These are phyloP conservation scores for Herpotrichia juniperi DNA, from an alignment of 2,329 filamentous ascomycete genomes.

Conservation along the genomic window DNA sequence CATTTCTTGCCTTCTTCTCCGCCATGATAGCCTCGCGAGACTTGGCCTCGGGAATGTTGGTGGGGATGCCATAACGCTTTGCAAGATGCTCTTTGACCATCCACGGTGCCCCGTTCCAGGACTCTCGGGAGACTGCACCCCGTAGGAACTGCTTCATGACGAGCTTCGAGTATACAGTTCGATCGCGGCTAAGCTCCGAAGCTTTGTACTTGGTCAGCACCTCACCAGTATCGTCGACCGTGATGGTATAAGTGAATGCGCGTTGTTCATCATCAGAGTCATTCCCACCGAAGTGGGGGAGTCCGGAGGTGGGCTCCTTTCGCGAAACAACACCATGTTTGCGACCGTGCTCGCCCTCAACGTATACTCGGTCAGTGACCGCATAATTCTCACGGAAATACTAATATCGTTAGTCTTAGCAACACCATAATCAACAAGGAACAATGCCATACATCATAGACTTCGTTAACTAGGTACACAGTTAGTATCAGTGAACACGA, in stretches of 20 bases:
- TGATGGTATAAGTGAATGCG: conserved; percentile 39
- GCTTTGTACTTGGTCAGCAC: conserved; percentile 55
- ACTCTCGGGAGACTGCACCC: conserved; percentile 87
- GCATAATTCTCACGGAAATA: conserved; percentile 44
- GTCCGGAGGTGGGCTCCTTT: conserved; percentile 37
- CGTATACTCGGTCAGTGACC: conserved; percentile 37
- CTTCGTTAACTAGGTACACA: conserved; percentile 31
- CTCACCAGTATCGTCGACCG: conserved; percentile 39
- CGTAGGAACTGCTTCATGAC: conserved; percentile 94
- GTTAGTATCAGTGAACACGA: conserved; percentile 43
- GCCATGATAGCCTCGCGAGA: conserved; percentile 43
- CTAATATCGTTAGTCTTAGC: conserved; percentile 22
- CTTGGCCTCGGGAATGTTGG: conserved; percentile 68
- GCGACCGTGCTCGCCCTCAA: conserved; percentile 36
- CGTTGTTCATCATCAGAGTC: conserved; percentile 33
- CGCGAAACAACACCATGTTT: conserved; percentile 37
- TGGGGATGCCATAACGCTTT: conserved; percentile 84
- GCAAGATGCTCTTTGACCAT: conserved; percentile 88
- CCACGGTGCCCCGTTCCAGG: conserved; percentile 97
- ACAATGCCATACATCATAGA: conserved; percentile 32
- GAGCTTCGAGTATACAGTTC: conserved; percentile 92
- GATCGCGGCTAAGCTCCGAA: conserved; percentile 78
- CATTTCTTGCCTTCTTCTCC: conserved; percentile 73
- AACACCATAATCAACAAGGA: background rate
- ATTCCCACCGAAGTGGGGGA: conserved; percentile 33